A percentile compares a stretch with the other conserved stretches of the same genome.
These are phyloP conservation scores for Pythium aquatile DNA, from an alignment of 352 stramenopile species.

Conservation along the genomic window DNA sequence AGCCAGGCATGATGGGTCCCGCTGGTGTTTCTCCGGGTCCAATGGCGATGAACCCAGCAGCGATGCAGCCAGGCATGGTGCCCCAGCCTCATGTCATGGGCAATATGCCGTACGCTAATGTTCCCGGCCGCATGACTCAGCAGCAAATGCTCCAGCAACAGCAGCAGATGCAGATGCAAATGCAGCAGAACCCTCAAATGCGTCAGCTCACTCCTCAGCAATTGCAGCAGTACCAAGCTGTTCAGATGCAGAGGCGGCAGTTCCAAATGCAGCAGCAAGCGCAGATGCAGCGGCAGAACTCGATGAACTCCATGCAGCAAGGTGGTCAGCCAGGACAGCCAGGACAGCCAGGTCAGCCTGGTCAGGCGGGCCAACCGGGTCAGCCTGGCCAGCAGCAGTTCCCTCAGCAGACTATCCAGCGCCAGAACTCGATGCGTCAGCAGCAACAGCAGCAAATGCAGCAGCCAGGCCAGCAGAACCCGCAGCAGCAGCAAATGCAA, in stretches of 20 bases:
- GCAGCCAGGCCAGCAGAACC: conserved; percentile 25
- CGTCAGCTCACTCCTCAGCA: conserved; percentile 79
- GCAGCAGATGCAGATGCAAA: conserved; percentile 79
- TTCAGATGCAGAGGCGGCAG: conserved; percentile 44
- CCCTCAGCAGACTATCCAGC: conserved; percentile 17
- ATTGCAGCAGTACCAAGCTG: conserved; percentile 62
- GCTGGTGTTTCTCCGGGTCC: conserved; percentile 23
- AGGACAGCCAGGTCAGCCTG: conserved; percentile 23
- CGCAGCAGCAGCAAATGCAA: conserved; percentile 51
- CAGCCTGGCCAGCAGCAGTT: conserved; percentile 12
- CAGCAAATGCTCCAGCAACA: conserved; percentile 77
- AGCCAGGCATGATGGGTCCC: conserved; percentile 45
- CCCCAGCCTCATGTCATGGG: conserved; percentile 59
- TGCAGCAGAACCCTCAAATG: conserved; percentile 84
- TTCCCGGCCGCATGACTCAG: conserved; percentile 72
- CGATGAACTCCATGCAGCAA: conserved; percentile 55
- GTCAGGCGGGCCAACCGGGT: conserved; percentile 46
- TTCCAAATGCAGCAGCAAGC: conserved; percentile 52
- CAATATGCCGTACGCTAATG: conserved; percentile 66
- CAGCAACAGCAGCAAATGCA: conserved; percentile 38
- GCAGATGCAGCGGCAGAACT: conserved; percentile 71
- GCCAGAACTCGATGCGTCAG: conserved; percentile 55
- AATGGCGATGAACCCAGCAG: conserved; percentile 37
- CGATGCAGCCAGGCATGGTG: conserved; percentile 41
- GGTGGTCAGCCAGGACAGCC: conserved; percentile 36